Percentiles rank a stretch among this genome's conserved stretches.
These are phyloP conservation scores for Bolboschoenoplectus hybrid DNA, from an alignment of 202 grass and related monocot genomes.

Conservation along the genomic window DNA sequence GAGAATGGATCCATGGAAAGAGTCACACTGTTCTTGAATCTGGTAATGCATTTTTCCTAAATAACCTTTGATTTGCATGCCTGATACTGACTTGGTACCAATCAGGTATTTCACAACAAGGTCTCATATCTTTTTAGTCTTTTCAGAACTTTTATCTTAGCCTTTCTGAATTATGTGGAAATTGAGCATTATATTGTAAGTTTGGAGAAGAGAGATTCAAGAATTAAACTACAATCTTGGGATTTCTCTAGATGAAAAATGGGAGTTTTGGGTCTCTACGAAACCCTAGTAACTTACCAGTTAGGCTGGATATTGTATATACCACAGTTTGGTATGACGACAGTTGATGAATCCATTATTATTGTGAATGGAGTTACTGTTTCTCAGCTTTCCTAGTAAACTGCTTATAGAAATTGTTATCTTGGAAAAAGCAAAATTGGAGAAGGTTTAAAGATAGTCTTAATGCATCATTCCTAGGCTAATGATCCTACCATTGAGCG, in stretches of 20 bases:
- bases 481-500: slow-evolving; percentile 98
- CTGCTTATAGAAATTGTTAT: background rate
- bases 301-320: background rate
- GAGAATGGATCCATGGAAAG: slow-evolving; percentile 99
- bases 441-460: background rate
- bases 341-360: background rate
- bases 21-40: slow-evolving; percentile 98
- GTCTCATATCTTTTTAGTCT: background rate
- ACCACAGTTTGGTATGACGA: background rate
- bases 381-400: background rate
- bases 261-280: background rate
- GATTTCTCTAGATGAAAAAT: background rate
- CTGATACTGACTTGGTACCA: background rate
- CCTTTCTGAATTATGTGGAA: background rate
- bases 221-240: background rate
- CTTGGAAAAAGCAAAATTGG: slow-evolving; percentile 7
- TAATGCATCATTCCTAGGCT: slow-evolving; percentile 58
- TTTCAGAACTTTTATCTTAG: background rate
- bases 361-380: slow-evolving; percentile 5
- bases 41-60: slow-evolving; percentile 57
- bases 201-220: background rate
- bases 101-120: background rate
- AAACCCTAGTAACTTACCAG: slow-evolving; percentile 13
- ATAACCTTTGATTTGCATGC: background rate
- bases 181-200: background rate